Evolutionary conservation across 495 filamentous ascomycete species (phyloP), one percentile per base, ranked within the genome.

Genomic region (Penicillium alfredii): DNA sequence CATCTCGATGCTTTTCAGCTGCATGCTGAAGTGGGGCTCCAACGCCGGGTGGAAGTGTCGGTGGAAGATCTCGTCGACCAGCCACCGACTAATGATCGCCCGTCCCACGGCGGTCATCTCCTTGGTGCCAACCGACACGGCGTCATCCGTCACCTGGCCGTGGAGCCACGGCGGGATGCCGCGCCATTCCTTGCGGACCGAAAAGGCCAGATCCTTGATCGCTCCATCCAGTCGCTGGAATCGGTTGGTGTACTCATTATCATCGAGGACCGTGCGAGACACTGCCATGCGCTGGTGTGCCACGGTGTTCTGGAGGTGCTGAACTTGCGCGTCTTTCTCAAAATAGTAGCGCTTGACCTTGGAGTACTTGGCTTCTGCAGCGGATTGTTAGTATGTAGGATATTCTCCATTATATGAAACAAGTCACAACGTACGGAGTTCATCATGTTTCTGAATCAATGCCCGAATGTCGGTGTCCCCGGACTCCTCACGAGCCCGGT

Each of bases 341-440:
- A 97, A 98, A 56, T 96, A 98, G 45, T 94, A 83, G 20, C 85
- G 78, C 68, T 98, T 98, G 33, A 98, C 92, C 58, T 96, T 96
- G 63, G 87, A 87, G 56, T 98, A 98, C 68, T 98, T 98, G 45
- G 76, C 77, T 56, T 86, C 89, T 96, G 52, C 19, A 42, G 17
- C 20, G 51, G 31, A 35, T n/a, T n/a, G 44, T 54, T 31, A 47
- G 35, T 31, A 27, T 19, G 21, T 3, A 33, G 45, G 26, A 29
- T 11, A 21, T 8, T 15, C 2, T 17, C 22, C 24, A 7, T n/a
- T n/a, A n/a, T n/a, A n/a, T n/a, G n/a, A n/a, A n/a, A n/a, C n/a
- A n/a, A n/a, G n/a, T n/a, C n/a, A 18, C 30, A 35, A 60, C 81
- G 35, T 75, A 88, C 82, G 69, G 23, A 86, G 58, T 49, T 87